Percentiles rank a stretch among this genome's conserved stretches.
These are phyloP conservation scores for Erysimum cheiri DNA, from an alignment of 441 rosid genomes.

Conservation along the genomic window DNA sequence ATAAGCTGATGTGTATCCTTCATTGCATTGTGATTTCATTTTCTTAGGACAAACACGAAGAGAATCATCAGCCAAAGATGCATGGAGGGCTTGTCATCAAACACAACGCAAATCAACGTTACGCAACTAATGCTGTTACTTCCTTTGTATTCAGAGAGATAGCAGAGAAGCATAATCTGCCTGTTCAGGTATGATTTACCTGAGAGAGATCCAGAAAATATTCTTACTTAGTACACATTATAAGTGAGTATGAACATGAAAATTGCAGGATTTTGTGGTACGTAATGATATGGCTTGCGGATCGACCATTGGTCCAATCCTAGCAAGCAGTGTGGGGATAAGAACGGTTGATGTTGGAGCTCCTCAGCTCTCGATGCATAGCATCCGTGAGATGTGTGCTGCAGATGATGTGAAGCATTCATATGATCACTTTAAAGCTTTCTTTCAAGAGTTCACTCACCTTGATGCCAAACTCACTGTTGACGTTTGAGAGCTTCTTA, in stretches of 20 bases:
- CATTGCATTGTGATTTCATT: slow-evolving; percentile 20
- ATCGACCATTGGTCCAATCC: slow-evolving; percentile 95
- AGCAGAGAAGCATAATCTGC: slow-evolving; percentile 74
- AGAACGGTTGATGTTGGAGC: slow-evolving; percentile 97
- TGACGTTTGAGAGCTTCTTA: slow-evolving; percentile 54
- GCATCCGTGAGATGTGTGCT: slow-evolving; percentile 97
- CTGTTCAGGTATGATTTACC: slow-evolving; percentile 65
- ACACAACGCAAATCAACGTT: slow-evolving; percentile 96
- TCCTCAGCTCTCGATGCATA: slow-evolving; percentile 96
- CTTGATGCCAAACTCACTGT: slow-evolving; percentile 73
- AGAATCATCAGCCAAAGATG: slow-evolving; percentile 93
- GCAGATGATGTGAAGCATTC: slow-evolving; percentile 85
- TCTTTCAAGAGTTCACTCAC: slow-evolving; percentile 66
- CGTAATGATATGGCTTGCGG: slow-evolving; percentile 97
- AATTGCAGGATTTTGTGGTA: slow-evolving; percentile 88
- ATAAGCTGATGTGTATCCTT: slow-evolving; percentile 14
- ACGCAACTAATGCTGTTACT: slow-evolving; percentile 94
- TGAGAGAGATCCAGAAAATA: not conserved
- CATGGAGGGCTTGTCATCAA: slow-evolving; percentile 99
- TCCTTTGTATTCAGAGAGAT: slow-evolving; percentile 86
- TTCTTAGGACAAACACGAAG: slow-evolving; percentile 91
- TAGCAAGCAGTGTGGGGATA: slow-evolving; percentile 94
- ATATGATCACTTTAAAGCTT: slow-evolving; percentile 91
- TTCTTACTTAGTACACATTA: slow-evolving; percentile 13
- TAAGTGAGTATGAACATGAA: not conserved